Evolutionary conservation across 139 green algal genomes (phyloP), one percentile per base, ranked within the genome.

Genomic region (Chlamydomonas schloesseri): DNA sequence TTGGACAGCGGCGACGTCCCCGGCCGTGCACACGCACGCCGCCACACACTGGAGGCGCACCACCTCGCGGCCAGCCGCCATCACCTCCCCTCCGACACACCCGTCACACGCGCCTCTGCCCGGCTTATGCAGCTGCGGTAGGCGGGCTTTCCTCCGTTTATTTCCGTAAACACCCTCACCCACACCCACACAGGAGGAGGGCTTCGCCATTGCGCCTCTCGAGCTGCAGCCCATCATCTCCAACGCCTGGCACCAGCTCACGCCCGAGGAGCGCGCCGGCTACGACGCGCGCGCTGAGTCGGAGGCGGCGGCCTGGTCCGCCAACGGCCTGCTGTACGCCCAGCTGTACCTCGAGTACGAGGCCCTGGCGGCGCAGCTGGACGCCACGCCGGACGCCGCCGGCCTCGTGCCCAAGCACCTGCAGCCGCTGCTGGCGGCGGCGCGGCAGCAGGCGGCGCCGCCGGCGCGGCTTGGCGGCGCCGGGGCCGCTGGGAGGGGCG

Each of bases 181-280:
- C 42, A 50, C 42, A 50, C 42, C 6, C 42, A 50, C 42, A 23
- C 80, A 86, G 80, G 80, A 86, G 80, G 83, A 88, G 72, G 71
- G 62, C 2, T 76, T 84, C 36, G 58, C 71, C 28, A 89, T 89
- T 5, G 84, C 84, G 23, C 64, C 64, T 8, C 64, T 14, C 17
- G 73, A 89, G 50, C 47, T 89, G 17, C 37, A 64, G 26, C 73
- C 73, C 73, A 84, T 89, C 65, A 84, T 89, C 46, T 23, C 53
- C 53, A 84, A 69, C 74, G 84, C 84, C 24, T 89, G 84, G 84
- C 34, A 72, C 29, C 74, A 84, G 34, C 84, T 89, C 21, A 84
- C 73, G 67, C 15, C 84, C 17, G 84, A 89, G 13, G 84, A 89
- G 65, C 84, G 84, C 31, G 28, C 57, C 6, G 68, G 64, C 21